Percentiles rank a stretch among this genome's conserved stretches.
Conservation (phyloP, 768 basidiomycete genomes). For the Russula foetens region DNA sequence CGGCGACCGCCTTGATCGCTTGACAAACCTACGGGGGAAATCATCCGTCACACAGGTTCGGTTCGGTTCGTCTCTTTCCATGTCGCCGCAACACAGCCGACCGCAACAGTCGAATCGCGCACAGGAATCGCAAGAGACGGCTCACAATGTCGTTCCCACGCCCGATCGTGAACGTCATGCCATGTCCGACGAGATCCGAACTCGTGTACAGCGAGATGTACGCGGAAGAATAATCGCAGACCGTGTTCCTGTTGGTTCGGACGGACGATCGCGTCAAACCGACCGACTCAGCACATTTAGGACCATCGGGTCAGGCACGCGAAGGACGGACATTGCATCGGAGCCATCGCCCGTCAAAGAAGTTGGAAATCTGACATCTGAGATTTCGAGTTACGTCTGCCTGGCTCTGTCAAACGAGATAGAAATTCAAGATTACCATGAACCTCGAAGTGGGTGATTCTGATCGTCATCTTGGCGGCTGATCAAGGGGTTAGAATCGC, state of each 20-base stretch:
- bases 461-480: constrained; percentile 27
- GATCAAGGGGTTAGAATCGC: neutral
- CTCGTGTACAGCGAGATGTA: constrained; percentile 78
- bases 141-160: constrained; percentile 88
- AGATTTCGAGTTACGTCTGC: neutral
- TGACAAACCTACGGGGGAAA: constrained; percentile 54
- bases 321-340: constrained; percentile 69
- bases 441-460: constrained; percentile 48
- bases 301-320: neutral
- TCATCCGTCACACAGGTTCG: neutral
- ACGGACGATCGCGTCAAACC: too few species aligned
- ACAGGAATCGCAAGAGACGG: neutral
- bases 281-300: too few species aligned
- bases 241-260: constrained; percentile 64
- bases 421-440: constrained; percentile 37
- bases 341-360: constrained; percentile 87
- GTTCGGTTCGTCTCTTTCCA: neutral
- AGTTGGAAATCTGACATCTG: constrained; percentile 90
- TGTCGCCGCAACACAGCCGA: neutral
- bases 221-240: constrained; percentile 93
- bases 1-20: constrained; percentile 72
- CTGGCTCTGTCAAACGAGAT: neutral
- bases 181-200: constrained; percentile 68
- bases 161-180: constrained; percentile 93
- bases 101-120: too few species aligned